phyloP scores from a whole-genome alignment of 2,329 filamentous ascomycete genomes.

The Verticillium alfalfae region DNA sequence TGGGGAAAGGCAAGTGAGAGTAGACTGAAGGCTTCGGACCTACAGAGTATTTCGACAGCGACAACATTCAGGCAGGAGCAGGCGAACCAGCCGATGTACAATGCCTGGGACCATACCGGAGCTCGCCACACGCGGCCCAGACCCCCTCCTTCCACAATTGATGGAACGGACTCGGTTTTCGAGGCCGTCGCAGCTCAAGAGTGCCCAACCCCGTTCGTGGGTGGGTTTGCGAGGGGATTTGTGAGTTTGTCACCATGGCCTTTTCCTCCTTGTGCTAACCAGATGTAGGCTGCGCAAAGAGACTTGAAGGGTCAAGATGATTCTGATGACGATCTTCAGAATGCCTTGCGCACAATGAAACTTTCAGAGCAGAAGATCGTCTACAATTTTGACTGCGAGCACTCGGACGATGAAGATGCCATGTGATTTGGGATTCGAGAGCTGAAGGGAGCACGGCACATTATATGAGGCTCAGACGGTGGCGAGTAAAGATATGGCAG shows the following conservation, averaged over 20 bases:
- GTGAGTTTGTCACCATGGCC: background rate
- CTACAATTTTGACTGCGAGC: background rate
- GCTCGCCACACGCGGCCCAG: slow-evolving; percentile 6
- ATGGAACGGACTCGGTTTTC: background rate
- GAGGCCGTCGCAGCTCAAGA: background rate
- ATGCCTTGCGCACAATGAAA: background rate
- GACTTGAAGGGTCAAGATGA: background rate
- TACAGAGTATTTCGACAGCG: slow-evolving; percentile 20
- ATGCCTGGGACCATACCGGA: slow-evolving; percentile 24
- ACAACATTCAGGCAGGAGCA: slow-evolving; percentile 17
- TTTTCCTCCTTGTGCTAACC: background rate
- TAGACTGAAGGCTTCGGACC: background rate
- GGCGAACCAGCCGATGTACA: slow-evolving; percentile 12
- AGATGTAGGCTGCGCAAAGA: background rate
- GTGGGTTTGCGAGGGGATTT: background rate
- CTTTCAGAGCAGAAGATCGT: background rate
- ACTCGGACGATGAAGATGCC: background rate
- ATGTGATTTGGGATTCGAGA: background rate
- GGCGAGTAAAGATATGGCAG: no score
- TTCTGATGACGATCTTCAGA: background rate
- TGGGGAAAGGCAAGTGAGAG: background rate
- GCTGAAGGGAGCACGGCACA: no score
- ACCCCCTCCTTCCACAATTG: background rate
- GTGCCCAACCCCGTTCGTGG: background rate
- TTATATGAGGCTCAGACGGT: no score